Conservation (phyloP, 345 rosid species). For the Corymbia maculata region DNA sequence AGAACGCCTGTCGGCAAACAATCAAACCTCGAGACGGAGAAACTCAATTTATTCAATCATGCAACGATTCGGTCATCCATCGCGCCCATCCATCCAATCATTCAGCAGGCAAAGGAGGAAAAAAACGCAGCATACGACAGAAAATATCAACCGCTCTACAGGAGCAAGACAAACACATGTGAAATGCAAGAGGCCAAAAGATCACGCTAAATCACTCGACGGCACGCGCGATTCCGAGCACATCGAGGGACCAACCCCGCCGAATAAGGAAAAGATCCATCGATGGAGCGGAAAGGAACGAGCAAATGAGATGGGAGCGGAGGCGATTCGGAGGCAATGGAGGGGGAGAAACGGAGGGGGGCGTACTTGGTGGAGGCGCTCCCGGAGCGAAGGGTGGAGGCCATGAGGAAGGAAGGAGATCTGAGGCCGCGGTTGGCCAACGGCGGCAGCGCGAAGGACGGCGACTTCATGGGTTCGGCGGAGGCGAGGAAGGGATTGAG, state of each 20-base stretch:
- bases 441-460: slow-evolving; percentile 54
- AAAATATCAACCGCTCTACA: not conserved
- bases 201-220: not conserved
- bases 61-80: not conserved
- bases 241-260: not conserved
- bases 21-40: not conserved
- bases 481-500: slow-evolving; percentile 34
- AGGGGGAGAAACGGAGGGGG: not conserved
- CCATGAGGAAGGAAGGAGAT: slow-evolving; percentile 72
- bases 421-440: slow-evolving; percentile 34
- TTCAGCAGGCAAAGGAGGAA: not conserved
- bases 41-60: not conserved
- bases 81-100: not conserved
- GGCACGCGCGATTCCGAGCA: not conserved
- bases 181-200: not conserved
- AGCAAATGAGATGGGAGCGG: not conserved
- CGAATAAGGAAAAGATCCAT: not conserved
- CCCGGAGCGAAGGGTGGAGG: slow-evolving; percentile 60
- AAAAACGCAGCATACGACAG: not conserved
- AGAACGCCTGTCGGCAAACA: not conserved
- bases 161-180: not conserved
- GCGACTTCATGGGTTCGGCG: slow-evolving; percentile 42
- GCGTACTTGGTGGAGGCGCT: slow-evolving; percentile 30
- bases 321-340: no score
- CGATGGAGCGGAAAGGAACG: not conserved